Percentiles rank a stretch among this genome's conserved stretches.
These are phyloP conservation scores for Claviceps humidiphila DNA, from an alignment of 2,329 filamentous ascomycete genomes.

Conservation along the genomic window DNA sequence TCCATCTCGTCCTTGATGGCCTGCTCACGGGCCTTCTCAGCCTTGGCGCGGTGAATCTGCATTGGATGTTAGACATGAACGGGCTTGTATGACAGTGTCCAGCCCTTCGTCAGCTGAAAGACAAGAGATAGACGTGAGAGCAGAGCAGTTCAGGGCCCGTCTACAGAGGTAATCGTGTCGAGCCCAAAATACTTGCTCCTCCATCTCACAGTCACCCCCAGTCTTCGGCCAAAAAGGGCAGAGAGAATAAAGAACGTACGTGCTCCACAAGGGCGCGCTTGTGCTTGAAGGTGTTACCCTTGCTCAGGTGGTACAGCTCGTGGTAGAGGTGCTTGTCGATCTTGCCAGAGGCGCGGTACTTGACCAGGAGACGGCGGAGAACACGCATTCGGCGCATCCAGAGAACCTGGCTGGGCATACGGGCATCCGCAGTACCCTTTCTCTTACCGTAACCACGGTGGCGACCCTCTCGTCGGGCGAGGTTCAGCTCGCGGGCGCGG, in stretches of 20 bases:
- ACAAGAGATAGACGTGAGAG: too few species aligned
- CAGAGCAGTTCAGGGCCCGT: too few species aligned
- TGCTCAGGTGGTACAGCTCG: conserved; percentile 99
- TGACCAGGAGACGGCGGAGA: conserved; percentile 96
- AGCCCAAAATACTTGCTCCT: too few species aligned
- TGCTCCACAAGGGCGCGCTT: conserved; percentile 99
- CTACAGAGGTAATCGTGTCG: too few species aligned
- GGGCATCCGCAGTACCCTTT: conserved; percentile 99
- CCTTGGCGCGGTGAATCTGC: conserved; percentile 99
- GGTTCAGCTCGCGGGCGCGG: conserved; percentile 88
- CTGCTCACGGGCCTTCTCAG: conserved; percentile 94
- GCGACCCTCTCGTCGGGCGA: conserved; percentile 85
- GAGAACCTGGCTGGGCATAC: conserved; percentile 96
- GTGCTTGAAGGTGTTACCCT: conserved; percentile 99
- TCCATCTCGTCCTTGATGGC: conserved; percentile 99
- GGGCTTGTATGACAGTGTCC: too few species aligned
- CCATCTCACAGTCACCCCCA: too few species aligned
- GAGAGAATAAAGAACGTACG: conserved; percentile 50
- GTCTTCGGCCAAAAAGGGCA: background rate
- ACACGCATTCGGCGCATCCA: conserved; percentile 99
- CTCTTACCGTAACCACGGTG: conserved; percentile 99
- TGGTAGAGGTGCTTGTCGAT: conserved; percentile 99
- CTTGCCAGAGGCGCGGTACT: conserved; percentile 99
- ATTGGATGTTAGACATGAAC: background rate
- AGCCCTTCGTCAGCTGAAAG: too few species aligned